Evolutionary conservation across 805 yeast genomes (phyloP), one percentile per base, ranked within the genome.

Genomic region (Ogataea ganodermae): DNA sequence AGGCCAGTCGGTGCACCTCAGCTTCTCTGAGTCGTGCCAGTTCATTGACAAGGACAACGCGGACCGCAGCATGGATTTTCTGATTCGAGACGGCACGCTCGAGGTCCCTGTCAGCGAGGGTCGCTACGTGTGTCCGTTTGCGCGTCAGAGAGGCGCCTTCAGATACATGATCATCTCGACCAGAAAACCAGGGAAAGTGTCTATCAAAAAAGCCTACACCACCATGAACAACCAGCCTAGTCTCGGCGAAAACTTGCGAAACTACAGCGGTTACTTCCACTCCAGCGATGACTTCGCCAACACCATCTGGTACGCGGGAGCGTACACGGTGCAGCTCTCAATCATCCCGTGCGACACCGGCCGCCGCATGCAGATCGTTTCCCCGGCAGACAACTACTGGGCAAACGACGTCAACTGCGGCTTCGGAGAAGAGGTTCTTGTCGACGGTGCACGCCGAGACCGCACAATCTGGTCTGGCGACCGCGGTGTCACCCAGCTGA

Each of bases 281-380:
- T 38, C 42, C 9, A 38, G 22, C 13, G 42, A 38, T 13, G 42
- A 38, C 14, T 38, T 38, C 20, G 42, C 42, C 30, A 38, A 38
- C 31, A 38, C 31, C n/a, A 38, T 38, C 22, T 38, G 42, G 42
- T 38, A 38, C 24, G 42, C 42, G 12, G 42, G 42, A 16, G 42
- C 42, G 6, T 38, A 38, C 32, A 38, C 42, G 13, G 42, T 38
- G 13, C 42, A 38, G 9, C 42, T 38, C 21, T 38, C 42, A 4
- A 38, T 38, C 24, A 38, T 38, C 17, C 42, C 42, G 14, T 23
- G 32, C 8, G 24, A 38, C 17, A 38, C 42, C 16, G 42, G 42
- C 10, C 27, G 42, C 14, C 16, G 42, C 16, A 38, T 38, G 42
- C 32, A 38, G 16, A 38, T 38, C 13, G 42, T 38, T 3, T 38